phyloP scores from a whole-genome alignment of 1,284 basidiomycete genomes.

The Leccinum pachyderme region DNA sequence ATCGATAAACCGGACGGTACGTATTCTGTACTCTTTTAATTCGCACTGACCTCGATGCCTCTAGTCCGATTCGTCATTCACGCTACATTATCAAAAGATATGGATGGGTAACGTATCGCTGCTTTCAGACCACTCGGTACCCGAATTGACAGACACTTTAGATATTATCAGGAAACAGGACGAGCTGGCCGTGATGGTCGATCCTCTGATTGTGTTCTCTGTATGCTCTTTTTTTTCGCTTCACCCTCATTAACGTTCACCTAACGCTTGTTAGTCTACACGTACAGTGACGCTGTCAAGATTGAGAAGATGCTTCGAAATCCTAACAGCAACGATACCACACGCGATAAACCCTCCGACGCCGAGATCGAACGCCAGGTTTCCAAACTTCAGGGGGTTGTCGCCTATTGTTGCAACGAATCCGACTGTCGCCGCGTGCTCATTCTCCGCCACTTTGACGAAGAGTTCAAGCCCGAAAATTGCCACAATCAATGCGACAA shows the following conservation, averaged over 20 bases:
- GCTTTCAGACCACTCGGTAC: background rate
- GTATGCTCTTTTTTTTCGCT: slow-evolving; percentile 22
- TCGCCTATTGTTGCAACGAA: slow-evolving; percentile 78
- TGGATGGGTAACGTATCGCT: slow-evolving; percentile 53
- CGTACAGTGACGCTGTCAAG: slow-evolving; percentile 49
- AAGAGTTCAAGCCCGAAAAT: slow-evolving; percentile 55
- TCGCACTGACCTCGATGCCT: slow-evolving; percentile 1
- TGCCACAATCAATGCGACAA: slow-evolving; percentile 77
- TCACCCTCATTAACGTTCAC: background rate
- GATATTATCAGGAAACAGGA: slow-evolving; percentile 85
- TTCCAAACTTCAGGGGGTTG: slow-evolving; percentile 51
- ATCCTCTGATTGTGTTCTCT: slow-evolving; percentile 62
- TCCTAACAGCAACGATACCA: slow-evolving; percentile 36
- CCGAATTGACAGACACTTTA: slow-evolving; percentile 21
- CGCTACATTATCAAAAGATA: slow-evolving; percentile 62
- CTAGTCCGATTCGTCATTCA: slow-evolving; percentile 82
- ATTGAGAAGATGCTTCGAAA: slow-evolving; percentile 54
- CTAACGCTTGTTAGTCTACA: slow-evolving; percentile 45
- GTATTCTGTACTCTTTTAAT: slow-evolving; percentile 9
- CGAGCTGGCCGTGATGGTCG: slow-evolving; percentile 80
- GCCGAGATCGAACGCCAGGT: slow-evolving; percentile 58
- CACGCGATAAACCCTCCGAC: slow-evolving; percentile 34
- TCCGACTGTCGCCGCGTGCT: slow-evolving; percentile 87
- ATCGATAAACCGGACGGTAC: slow-evolving; percentile 86
- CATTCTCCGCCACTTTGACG: slow-evolving; percentile 73